phyloP scores from a whole-genome alignment of 257 asterid genomes.

The Solanum acaule region DNA sequence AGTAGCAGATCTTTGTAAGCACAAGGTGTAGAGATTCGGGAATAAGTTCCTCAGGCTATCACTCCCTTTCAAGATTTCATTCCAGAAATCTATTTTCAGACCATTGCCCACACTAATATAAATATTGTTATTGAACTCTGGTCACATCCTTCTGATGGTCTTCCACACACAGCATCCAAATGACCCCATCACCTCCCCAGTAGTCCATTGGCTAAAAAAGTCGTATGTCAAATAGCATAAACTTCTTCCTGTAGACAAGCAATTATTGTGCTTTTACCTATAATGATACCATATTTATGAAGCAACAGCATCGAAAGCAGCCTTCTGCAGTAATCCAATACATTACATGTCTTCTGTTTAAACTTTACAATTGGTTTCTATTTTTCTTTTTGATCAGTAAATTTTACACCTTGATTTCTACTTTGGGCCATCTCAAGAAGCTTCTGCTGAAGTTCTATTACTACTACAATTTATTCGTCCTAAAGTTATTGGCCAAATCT shows the following conservation, averaged over 20 bases:
- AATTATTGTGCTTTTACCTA: neutral
- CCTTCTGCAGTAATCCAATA: neutral
- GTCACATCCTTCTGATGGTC: no score
- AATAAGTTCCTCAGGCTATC: no score
- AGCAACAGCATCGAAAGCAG: neutral
- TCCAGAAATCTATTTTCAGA: no score
- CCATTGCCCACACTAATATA: no score
- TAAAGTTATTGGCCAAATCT: neutral
- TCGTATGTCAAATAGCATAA: neutral
- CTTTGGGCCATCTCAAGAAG: neutral
- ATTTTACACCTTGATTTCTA: neutral
- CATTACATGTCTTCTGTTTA: neutral
- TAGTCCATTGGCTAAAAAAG: no score
- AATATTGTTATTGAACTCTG: no score
- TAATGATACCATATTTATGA: neutral
- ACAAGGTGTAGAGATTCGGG: no score
- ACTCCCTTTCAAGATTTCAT: no score
- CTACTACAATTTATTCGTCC: neutral
- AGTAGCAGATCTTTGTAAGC: no score
- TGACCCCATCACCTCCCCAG: no score
- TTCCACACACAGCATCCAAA: no score
- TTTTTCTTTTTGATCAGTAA: neutral
- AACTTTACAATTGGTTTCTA: neutral
- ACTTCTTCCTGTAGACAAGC: neutral
- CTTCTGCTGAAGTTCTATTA: neutral